Base-by-base conservation (phyloP, 23 red algal species). In the Gracilaria domingensis region DNA sequence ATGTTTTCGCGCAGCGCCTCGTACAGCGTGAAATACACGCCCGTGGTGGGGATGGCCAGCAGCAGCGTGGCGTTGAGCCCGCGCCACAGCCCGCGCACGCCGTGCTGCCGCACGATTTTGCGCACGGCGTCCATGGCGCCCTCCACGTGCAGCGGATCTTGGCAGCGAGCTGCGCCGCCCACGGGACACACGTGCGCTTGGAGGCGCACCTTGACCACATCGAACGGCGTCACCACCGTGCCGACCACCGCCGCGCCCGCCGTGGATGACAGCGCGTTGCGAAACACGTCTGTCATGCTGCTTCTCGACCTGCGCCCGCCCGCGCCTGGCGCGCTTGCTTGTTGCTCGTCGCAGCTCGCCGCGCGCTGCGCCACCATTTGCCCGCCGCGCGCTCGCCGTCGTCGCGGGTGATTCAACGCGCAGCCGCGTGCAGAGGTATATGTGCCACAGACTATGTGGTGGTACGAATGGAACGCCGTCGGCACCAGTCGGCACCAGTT, bases 1-100 rank as follows among this genome's bases (percentile, higher is more conserved):
- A 82, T 17, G 34, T 33, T 59, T 38, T 80, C 60, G 45, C 74
- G 53, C 49, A 91, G 61, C 66, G 59, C 80, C 81, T 99, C 97
- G 88, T 99, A 99, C 30, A 99, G 86, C 33, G 87, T 90, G 84
- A 99, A 96, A 61, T 99, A 96, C 54, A 96, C 6, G 8, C 92
- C 97, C 39, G 97, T 99, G 6, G 97, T 91, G 33, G 97, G 97
- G 11, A 99, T 84, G 0, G 82, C 89, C 24, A 95, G 54, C 35
- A 89, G 34, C 32, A 99, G 60, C 20, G 97, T 70, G 5, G 80
- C 91, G 64, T 75, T 74, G 0, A 96, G 86, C 2, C 97, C 97
- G 58, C 97, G 92, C 97, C 97, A 99, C 44, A 99, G 86, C 8
- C 88, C 97, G 49, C 87, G 80, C 16, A 95, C 32, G 40, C 97